Evolutionary conservation across 345 rosid genomes (phyloP), one percentile per base, ranked within the genome.

Genomic region (Aegle marmelos): DNA sequence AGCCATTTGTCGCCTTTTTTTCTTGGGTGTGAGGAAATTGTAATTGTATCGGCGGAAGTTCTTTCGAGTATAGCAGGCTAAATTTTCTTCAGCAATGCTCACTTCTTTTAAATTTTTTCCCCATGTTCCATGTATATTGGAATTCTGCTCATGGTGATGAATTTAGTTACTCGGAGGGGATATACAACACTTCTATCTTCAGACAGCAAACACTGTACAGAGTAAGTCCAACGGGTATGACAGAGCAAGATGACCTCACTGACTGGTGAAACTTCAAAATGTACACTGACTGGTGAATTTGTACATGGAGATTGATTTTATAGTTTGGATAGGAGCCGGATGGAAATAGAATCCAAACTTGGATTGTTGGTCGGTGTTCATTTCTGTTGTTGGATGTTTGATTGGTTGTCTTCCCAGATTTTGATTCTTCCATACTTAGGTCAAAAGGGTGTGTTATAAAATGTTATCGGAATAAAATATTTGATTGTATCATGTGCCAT

Each of bases 151-250:
- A 72, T 41, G 34, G 36, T 28, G 81, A 82, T 79, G 84, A 76
- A 34, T 72, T 62, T 56, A 64, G 76, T 77, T 72, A 71, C 65
- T 65, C 14, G 64, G 33, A 72, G 79, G 76, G 75, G 78, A 69
- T 75, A 77, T 53, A 27, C 64, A 24, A 62, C 62, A 64, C 62
- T 60, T 59, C 10, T 56, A 70, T 79, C 54, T 59, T 78, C 65
- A 64, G 82, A 81, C 73, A 73, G 66, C 34, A 45, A 50, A 85
- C 62, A 79, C 79, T 86, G 89, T 87, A 89, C 87, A 89, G 89
- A 81, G 69, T 79, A 78, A 77, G 83, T 37, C 75, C 71, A 73
- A 28, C 50, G 64, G 73, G 72, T 79, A 67, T 50, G 68, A 58
- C 39, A 48, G 66, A 61, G 56, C 70, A 34, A 72, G 65, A 34